Percentiles rank a stretch among this genome's conserved stretches.
These are phyloP conservation scores for Rubus idaeus DNA, from an alignment of 306 rosid genomes.

Conservation along the genomic window DNA sequence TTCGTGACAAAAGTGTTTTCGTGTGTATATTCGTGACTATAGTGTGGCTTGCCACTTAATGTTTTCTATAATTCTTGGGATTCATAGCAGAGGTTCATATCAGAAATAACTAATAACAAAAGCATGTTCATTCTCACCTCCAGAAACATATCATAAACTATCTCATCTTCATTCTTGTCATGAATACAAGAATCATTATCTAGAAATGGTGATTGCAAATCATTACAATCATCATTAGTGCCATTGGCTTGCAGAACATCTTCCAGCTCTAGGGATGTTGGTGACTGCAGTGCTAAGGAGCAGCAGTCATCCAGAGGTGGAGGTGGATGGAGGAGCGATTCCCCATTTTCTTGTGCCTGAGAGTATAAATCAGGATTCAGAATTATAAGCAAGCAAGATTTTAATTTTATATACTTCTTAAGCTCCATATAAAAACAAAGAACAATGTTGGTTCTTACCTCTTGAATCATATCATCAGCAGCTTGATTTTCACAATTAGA, in stretches of 20 bases:
- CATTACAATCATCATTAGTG: not conserved
- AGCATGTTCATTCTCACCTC: slow-evolving; percentile 11
- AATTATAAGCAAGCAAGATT: slow-evolving; percentile 16
- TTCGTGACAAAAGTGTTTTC: not conserved
- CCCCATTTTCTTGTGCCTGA: not conserved
- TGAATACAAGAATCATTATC: not conserved
- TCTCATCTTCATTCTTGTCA: not conserved
- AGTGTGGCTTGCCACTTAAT: not conserved
- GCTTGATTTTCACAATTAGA: slow-evolving; percentile 12
- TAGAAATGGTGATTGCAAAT: slow-evolving; percentile 2
- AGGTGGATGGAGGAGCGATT: not conserved
- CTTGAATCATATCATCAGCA: not conserved
- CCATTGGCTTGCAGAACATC: slow-evolving; percentile 15
- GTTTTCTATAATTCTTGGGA: not conserved
- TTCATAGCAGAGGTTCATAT: not conserved
- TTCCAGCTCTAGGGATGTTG: slow-evolving; percentile 8
- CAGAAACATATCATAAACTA: not conserved
- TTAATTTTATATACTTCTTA: slow-evolving; percentile 7
- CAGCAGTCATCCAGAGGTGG: not conserved
- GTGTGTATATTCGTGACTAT: not conserved
- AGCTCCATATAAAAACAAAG: not conserved
- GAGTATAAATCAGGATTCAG: not conserved
- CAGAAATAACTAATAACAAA: not conserved
- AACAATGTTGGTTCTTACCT: not conserved
- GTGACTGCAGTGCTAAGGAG: not conserved